Percentiles rank a stretch among this genome's conserved stretches.
Evolutionary conservation across 306 rosid species (phyloP).

Genomic region (Cucumis melo): DNA sequence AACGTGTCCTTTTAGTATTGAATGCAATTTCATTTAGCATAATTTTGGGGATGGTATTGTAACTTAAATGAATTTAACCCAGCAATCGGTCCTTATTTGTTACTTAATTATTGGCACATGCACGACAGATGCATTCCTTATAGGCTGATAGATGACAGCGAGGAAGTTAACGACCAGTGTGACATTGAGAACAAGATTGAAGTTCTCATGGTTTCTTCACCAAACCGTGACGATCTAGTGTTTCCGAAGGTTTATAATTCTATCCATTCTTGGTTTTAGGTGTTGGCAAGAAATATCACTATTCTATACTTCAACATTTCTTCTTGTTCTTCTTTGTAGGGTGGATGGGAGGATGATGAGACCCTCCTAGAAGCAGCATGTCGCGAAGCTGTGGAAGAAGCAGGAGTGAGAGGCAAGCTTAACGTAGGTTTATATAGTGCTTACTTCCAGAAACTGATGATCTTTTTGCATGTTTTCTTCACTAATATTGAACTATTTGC

Average conservation of each 20-base stretch:
- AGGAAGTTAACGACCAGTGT: constrained; percentile 10
- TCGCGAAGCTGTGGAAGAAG: constrained; percentile 84
- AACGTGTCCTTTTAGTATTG: neutral
- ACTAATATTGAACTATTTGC: neutral
- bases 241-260: constrained; percentile 61
- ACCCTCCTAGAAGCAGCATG: constrained; percentile 65
- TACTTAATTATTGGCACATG: neutral
- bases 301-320: neutral
- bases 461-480: neutral
- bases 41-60: neutral
- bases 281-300: neutral
- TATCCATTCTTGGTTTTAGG: neutral
- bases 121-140: constrained; percentile 70
- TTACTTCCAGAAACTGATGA: neutral
- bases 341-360: constrained; percentile 97
- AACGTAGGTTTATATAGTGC: constrained; percentile 32
- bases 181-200: constrained; percentile 29
- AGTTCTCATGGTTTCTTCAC: constrained; percentile 87
- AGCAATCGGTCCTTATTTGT: neutral
- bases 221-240: constrained; percentile 66
- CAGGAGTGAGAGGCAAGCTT: constrained; percentile 70
- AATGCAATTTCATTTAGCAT: neutral
- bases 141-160: constrained; percentile 31
- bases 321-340: constrained; percentile 27
- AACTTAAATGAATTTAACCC: constrained; percentile 2